Conservation (phyloP, 2,329 filamentous ascomycete species). For the Neonectria hederae region DNA sequence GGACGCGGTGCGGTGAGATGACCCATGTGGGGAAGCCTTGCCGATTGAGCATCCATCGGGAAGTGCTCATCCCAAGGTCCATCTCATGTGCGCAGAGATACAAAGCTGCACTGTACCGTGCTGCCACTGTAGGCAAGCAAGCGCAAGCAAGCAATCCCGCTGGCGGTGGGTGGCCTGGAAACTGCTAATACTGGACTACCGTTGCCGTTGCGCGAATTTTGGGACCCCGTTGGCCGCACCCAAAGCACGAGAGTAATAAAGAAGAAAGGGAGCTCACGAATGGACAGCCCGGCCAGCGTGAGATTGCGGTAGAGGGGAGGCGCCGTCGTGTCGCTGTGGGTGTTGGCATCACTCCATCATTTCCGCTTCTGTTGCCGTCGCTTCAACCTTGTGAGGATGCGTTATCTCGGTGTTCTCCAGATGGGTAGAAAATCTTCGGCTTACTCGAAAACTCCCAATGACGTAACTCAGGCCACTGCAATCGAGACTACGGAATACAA, state of each 20-base stretch:
- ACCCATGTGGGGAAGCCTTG: slow-evolving; percentile 40
- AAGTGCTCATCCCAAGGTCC: neutral
- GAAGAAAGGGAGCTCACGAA: slow-evolving; percentile 8
- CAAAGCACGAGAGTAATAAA: slow-evolving; percentile 11
- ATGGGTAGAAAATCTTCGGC: neutral
- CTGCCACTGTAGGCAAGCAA: slow-evolving; percentile 1
- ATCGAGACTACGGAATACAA: neutral
- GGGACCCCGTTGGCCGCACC: slow-evolving; percentile 14
- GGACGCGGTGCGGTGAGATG: slow-evolving; percentile 41
- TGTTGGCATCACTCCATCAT: neutral
- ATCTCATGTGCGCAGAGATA: slow-evolving; percentile 6
- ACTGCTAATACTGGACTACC: neutral
- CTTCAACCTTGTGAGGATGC: neutral
- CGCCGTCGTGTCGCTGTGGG: neutral
- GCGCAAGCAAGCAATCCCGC: no score
- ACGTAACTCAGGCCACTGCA: neutral
- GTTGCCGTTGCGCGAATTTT: slow-evolving; percentile 23
- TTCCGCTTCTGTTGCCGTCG: neutral
- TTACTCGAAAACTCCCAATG: neutral
- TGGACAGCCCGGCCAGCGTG: slow-evolving; percentile 2
- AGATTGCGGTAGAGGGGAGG: slow-evolving; percentile 22
- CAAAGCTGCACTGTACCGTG: slow-evolving; percentile 10
- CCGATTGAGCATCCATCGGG: slow-evolving; percentile 18
- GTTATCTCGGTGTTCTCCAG: neutral
- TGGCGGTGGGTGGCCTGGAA: slow-evolving; percentile 1